Conservation (phyloP, 2,329 filamentous ascomycete species). For the Harringtonia lauricola region DNA sequence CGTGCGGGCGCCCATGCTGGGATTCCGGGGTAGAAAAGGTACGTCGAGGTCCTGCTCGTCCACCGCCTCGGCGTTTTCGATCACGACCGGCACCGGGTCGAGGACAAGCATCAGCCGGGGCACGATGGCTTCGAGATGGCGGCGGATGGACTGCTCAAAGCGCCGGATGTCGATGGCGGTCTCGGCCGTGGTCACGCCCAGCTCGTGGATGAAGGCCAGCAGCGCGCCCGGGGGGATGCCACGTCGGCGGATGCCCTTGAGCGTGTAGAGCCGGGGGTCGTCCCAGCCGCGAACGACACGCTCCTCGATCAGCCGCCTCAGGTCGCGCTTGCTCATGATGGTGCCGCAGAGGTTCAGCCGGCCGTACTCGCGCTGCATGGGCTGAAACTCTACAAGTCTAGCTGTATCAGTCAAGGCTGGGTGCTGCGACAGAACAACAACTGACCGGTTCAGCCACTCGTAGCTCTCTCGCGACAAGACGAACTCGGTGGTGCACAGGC, state of each 20-base stretch:
- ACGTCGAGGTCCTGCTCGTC: too few relatives aligned
- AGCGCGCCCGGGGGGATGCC: constrained; percentile 84
- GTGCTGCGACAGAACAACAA: too few relatives aligned
- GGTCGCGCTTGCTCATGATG: constrained; percentile 76
- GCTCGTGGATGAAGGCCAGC: constrained; percentile 79
- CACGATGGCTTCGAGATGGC: constrained; percentile 73
- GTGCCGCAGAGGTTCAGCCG: constrained; percentile 68
- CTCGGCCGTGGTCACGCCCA: constrained; percentile 76
- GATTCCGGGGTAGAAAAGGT: too few relatives aligned
- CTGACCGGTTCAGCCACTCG: constrained; percentile 6
- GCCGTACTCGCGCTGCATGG: constrained; percentile 13
- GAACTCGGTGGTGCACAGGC: constrained; percentile 68
- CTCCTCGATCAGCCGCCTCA: constrained; percentile 67
- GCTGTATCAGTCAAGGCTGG: too few relatives aligned
- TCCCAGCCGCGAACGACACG: constrained; percentile 81
- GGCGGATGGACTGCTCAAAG: constrained; percentile 78
- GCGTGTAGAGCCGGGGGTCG: constrained; percentile 79
- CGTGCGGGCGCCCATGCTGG: too few relatives aligned
- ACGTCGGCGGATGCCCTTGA: constrained; percentile 72
- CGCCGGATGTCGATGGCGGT: constrained; percentile 69
- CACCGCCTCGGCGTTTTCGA: too few relatives aligned
- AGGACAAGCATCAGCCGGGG: too few relatives aligned
- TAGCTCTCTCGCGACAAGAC: neutral
- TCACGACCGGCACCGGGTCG: too few relatives aligned
- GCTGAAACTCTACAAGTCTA: too few relatives aligned